Percentiles rank a stretch among this genome's conserved stretches.
These are phyloP conservation scores for Aspergillus ibericus DNA, from an alignment of 2,329 filamentous ascomycete genomes.

Conservation along the genomic window DNA sequence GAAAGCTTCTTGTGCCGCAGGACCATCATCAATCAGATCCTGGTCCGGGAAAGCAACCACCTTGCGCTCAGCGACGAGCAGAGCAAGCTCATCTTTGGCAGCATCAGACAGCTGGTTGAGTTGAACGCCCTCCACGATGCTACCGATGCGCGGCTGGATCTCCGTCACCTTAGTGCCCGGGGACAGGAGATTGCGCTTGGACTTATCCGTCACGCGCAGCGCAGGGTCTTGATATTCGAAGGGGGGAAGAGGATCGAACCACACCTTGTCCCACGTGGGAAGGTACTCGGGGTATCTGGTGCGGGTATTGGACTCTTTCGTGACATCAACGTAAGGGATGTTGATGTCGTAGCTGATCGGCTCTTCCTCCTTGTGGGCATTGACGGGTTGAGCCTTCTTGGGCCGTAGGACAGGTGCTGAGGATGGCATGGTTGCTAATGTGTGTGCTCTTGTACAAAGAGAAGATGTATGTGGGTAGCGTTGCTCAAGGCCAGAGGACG, in stretches of 20 bases:
- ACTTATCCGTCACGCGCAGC: constrained; percentile 43
- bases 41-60: constrained; percentile 55
- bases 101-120: constrained; percentile 48
- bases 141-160: constrained; percentile 47
- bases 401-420: constrained; percentile 32
- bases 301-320: constrained; percentile 37
- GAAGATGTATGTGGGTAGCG: background rate
- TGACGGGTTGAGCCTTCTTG: constrained; percentile 25
- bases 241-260: constrained; percentile 47
- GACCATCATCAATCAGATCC: constrained; percentile 49
- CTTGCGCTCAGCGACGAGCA: constrained; percentile 68
- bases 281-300: constrained; percentile 49
- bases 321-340: constrained; percentile 48
- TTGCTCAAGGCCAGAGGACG: background rate
- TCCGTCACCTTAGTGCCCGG: constrained; percentile 35
- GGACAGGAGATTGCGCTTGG: constrained; percentile 39
- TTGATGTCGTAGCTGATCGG: constrained; percentile 51
- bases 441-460: constrained; percentile 1
- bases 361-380: constrained; percentile 29
- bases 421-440: constrained; percentile 30
- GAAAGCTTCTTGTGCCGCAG: constrained; percentile 45
- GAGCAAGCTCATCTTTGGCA: constrained; percentile 55
- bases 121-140: constrained; percentile 47
- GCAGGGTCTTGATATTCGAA: constrained; percentile 51
- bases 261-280: constrained; percentile 49